A percentile compares a stretch with the other conserved stretches of the same genome.
Evolutionary conservation across 805 yeast genomes (phyloP).

Genomic region (Sugiyamaella mastotermitis): DNA sequence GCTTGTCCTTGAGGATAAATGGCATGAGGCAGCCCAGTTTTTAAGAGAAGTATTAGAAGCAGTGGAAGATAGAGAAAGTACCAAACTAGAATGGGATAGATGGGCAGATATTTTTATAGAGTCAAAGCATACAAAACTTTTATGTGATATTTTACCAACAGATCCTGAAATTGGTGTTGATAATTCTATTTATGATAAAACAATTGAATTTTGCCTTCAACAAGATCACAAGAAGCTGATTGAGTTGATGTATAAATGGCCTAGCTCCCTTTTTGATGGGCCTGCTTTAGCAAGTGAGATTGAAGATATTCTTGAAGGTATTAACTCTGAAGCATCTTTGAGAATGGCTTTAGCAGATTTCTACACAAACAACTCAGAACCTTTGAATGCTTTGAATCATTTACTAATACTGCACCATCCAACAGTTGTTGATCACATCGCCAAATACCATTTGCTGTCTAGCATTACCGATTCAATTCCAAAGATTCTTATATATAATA

Average conservation of each 20-base stretch:
- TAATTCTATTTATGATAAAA: slow-evolving; percentile 38
- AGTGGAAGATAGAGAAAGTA: slow-evolving; percentile 16
- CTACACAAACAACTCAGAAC: slow-evolving; percentile 52
- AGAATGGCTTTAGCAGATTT: slow-evolving; percentile 33
- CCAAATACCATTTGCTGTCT: slow-evolving; percentile 56
- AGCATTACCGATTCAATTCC: slow-evolving; percentile 47
- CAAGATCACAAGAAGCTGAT: slow-evolving; percentile 35
- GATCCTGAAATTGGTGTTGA: slow-evolving; percentile 32
- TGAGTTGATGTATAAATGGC: slow-evolving; percentile 51
- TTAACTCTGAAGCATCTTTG: slow-evolving; percentile 1
- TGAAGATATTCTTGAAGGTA: slow-evolving; percentile 39
- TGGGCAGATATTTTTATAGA: slow-evolving; percentile 53
- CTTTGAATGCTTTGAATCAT: slow-evolving; percentile 58
- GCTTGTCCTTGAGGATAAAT: slow-evolving; percentile 35
- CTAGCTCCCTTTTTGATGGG: slow-evolving; percentile 44
- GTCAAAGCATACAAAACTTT: slow-evolving; percentile 37
- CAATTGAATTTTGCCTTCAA: slow-evolving; percentile 43
- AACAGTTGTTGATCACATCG: slow-evolving; percentile 50
- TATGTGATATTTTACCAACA: slow-evolving; percentile 55
- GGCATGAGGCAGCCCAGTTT: slow-evolving; percentile 52
- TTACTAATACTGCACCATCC: slow-evolving; percentile 51
- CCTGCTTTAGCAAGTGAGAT: slow-evolving; percentile 39
- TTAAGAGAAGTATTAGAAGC: slow-evolving; percentile 36
- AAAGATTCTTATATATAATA: slow-evolving; percentile 27
- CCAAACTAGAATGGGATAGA: slow-evolving; percentile 51